A percentile compares a stretch with the other conserved stretches of the same genome.
These are phyloP conservation scores for Podaxis sp. DNA, from an alignment of 768 basidiomycete species.

Conservation along the genomic window DNA sequence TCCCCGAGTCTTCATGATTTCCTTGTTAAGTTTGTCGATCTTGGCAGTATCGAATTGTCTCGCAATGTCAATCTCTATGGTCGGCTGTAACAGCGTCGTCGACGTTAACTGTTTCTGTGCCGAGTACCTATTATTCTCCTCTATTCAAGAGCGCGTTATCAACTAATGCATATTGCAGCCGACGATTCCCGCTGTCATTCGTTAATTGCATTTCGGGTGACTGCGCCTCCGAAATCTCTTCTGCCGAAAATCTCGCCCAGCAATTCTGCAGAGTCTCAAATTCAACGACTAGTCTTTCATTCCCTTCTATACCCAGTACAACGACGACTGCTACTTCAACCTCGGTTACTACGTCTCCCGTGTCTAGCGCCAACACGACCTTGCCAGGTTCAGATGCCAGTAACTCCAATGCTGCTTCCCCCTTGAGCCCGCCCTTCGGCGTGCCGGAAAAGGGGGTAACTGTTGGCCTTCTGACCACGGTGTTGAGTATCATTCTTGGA, in stretches of 20 bases:
- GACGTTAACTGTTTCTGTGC: conserved; percentile 52
- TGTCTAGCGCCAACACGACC: neutral
- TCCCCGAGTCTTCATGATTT: neutral
- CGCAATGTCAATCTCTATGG: conserved; percentile 32
- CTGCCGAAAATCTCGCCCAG: conserved; percentile 45
- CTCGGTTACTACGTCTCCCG: neutral
- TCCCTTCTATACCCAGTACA: conserved; percentile 28
- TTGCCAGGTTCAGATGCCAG: neutral
- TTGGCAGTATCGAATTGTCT: conserved; percentile 47
- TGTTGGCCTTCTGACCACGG: neutral
- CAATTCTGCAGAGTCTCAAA: conserved; percentile 46
- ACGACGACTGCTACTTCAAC: conserved; percentile 3
- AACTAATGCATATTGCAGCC: conserved; percentile 20
- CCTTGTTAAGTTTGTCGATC: neutral
- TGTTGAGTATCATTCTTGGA: neutral
- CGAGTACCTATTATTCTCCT: conserved; percentile 24
- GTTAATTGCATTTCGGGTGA: conserved; percentile 35
- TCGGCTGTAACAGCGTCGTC: conserved; percentile 43
- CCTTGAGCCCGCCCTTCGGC: no score
- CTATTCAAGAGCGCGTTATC: neutral
- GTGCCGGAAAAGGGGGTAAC: neutral
- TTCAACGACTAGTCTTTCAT: conserved; percentile 33
- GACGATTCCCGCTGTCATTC: conserved; percentile 35
- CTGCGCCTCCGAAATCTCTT: conserved; percentile 37
- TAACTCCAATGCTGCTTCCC: neutral